Evolutionary conservation across 2,329 filamentous ascomycete species (phyloP), one percentile per base, ranked within the genome.

Genomic region (Penicillium sp.): DNA sequence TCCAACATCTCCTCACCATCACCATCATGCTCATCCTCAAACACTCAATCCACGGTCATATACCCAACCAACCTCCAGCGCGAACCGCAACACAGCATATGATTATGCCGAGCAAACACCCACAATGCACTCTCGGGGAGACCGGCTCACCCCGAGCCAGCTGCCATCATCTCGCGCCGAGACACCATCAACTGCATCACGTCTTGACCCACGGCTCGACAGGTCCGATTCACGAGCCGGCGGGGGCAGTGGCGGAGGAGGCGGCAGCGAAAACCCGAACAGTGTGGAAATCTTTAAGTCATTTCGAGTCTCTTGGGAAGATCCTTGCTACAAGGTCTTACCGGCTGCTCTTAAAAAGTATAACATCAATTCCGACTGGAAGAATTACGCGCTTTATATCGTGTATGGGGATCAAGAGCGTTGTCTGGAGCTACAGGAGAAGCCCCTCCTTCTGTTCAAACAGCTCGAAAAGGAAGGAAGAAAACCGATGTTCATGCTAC

Each of bases 401-500:
- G 94, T 99, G 4, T 96, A 97, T 66, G 94, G 94, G n/a, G 92
- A 97, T 67, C 91, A 97, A 74, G 94, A 99, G 76, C 87, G 94
- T 13, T 97, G 93, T 71, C 76, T 99, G 35, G 91, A 89, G 0
- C 79, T 96, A 61, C 89, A 97, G 54, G 94, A 99, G 76, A 93
- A 95, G 67, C 94, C 94, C 9, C 78, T 99, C 55, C 95, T 97
- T 59, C 76, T 99, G 58, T 99, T 99, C 77, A 99, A 99, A 76
- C 92, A 97, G 71, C 79, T 99, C 53, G 92, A 97, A 70, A 92
- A 92, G 72, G 94, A 97, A 77, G 94, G 94, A 43, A 89, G 95
- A 76, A 99, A 97, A 72, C 94, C 94, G 19, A 97, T 97, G 94
- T 99, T 99, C 69, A 99, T 99, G 94, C 78, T 99, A 53, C 80